Evolutionary conservation across 306 rosid genomes (phyloP).

Genomic region (Amphicarpaea edgeworthii): DNA sequence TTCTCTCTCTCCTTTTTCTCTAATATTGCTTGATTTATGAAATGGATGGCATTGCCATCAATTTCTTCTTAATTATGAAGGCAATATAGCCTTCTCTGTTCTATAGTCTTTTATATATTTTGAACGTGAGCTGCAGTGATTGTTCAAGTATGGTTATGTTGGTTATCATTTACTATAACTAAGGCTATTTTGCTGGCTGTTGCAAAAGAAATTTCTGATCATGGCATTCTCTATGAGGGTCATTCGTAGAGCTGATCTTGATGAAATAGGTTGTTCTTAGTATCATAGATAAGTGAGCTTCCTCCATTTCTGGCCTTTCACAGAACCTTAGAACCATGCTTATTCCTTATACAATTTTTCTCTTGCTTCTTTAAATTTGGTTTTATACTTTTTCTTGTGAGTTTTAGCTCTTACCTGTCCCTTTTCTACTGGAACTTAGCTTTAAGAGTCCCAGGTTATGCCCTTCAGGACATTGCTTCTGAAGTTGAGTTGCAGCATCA

Average conservation of each 20-base stretch:
- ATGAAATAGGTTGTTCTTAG: constrained; percentile 14
- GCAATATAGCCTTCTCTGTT: constrained; percentile 19
- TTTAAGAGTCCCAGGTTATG: neutral
- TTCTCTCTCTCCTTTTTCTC: neutral
- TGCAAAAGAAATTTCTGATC: constrained; percentile 6
- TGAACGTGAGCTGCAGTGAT: constrained; percentile 14
- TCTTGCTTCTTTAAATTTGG: constrained; percentile 13
- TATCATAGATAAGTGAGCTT: neutral
- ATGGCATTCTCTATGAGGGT: constrained; percentile 26
- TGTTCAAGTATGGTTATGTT: constrained; percentile 8
- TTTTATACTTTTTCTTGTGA: constrained; percentile 1
- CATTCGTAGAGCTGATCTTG: constrained; percentile 20
- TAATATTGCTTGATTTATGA: constrained; percentile 31
- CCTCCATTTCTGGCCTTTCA: constrained; percentile 8
- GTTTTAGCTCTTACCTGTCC: neutral
- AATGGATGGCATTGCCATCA: constrained; percentile 22
- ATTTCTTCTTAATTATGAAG: constrained; percentile 16
- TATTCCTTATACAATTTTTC: constrained; percentile 3
- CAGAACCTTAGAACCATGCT: constrained; percentile 11
- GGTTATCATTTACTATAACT: neutral
- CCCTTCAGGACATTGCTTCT: constrained; percentile 23
- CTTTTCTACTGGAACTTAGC: constrained; percentile 25
- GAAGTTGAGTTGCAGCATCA: constrained; percentile 21
- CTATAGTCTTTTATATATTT: constrained; percentile 36
- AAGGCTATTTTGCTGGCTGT: constrained; percentile 4